Base-by-base conservation (phyloP, 2,329 filamentous ascomycete genomes). In the Aaosphaeria arxii region DNA sequence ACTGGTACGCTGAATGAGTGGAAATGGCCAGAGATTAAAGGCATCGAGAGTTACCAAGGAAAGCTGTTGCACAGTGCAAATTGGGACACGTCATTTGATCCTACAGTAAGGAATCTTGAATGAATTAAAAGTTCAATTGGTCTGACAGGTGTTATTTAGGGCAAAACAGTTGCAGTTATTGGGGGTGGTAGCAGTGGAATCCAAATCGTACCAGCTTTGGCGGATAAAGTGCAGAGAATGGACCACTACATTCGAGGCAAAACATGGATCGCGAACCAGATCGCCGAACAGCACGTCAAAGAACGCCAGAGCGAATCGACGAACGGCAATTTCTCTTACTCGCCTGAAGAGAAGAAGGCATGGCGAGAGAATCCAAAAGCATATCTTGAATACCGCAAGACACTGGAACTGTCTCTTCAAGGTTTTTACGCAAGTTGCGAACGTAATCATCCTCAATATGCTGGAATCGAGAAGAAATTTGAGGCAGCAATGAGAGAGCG, bases 181-280 rank as follows among this genome's bases (percentile, higher is more conserved):
- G 1, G 73, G 72, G 48, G 84, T 84, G 83, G 83, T 1, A 77
- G 82, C 0, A 79, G 79, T 0, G 83, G 82, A 17, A 41, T 41
- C 2, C 39, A 86, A 54, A 75, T 84, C 45, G 17, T 41, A 24
- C 39, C 39, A 3, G 28, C 11, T 17, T 9, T 41, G 7, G 7
- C 24, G 39, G 7, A 11, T 4, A 24, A 11, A 24, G 39, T 41
- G 2, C 11, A 41, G 28, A 9, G 11, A n/a, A 41, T 41, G 11
- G 39, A 41, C 24, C 39, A 41, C 24, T 41, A 41, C 39, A 28
- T 41, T 11, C 9, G 39, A n/a, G 17, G 11, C 39, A 11, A 24
- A 9, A 41, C 39, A 11, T 41, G 39, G 39, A 28, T 41, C 11
- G 9, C 39, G 9, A 28, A 11, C 24, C 9, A 11, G 28, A 24